Evolutionary conservation across 2,329 filamentous ascomycete species (phyloP), one percentile per base, ranked within the genome.

Genomic region (Pyrenochaeta sp.): DNA sequence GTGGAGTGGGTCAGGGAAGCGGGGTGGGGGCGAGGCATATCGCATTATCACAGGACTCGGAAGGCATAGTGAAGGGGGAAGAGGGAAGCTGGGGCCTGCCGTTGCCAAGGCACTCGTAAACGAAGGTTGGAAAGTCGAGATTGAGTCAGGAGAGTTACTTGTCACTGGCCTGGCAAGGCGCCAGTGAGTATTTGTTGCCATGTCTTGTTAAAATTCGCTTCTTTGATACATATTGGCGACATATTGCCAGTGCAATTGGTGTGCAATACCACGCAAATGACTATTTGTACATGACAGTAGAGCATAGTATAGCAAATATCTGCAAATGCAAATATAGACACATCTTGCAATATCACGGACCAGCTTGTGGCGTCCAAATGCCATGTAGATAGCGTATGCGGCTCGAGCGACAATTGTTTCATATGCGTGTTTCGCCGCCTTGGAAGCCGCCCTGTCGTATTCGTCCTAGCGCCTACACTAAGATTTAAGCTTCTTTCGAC

Each of bases 121-220:
- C 39, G 90, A 94, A 55, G 92, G 92, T 0, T 98, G 94, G 94
- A 92, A 85, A 70, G 80, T 95, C 30, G 85, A 92, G 71, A 82
- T 90, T 39, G 83, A 87, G 37, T 87, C 85, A 23, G 93, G 92
- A 0, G 83, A 85, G 32, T 83, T 94, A 67, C 77, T 87, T 44
- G 85, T 97, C 14, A 86, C 79, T 10, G 93, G 93, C 0, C 71
- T 78, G 45, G 75, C 70, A 21, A 76, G 68, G 48, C 48, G 61
- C 49, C 63, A 50, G 48, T 67, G 50, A 61, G 17, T 12, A 20
- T 47, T 21, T 39, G 27, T 17, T 29, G 12, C n/a, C 30, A 20
- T 5, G 15, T 35, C 43, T 10, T n/a, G 36, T 39, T 10, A 20
- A 27, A 27, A 27, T 27, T 27, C 23, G 23, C 23, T 27, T 23